These are phyloP conservation scores for Penicillium sp. DNA, from an alignment of 2,329 filamentous ascomycete species.

Conservation along the genomic window DNA sequence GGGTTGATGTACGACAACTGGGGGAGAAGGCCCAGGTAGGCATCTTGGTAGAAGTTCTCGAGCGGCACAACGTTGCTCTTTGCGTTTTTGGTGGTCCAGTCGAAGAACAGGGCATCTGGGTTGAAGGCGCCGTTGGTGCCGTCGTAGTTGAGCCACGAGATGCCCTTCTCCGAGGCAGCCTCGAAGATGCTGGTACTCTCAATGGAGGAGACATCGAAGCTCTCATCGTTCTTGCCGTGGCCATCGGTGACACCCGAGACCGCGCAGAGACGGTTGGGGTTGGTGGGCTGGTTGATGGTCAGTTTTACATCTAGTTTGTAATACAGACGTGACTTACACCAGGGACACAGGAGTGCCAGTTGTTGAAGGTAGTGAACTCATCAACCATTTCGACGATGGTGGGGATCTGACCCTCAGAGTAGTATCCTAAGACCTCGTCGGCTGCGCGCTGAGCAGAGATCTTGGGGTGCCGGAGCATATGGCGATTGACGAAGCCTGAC, in stretches of 20 bases:
- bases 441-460: constrained; percentile 28
- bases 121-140: constrained; percentile 28
- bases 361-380: constrained; percentile 42
- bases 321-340: constrained; percentile 30
- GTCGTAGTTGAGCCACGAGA: constrained; percentile 33
- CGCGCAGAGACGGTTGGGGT: constrained; percentile 40
- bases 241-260: constrained; percentile 26
- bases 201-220: constrained; percentile 27
- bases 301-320: not conserved
- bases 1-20: constrained; percentile 35
- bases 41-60: constrained; percentile 33
- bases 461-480: constrained; percentile 29
- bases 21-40: constrained; percentile 28
- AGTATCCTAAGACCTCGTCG: constrained; percentile 43
- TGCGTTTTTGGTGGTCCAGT: constrained; percentile 27
- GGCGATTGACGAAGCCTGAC: constrained; percentile 38
- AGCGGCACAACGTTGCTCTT: constrained; percentile 26
- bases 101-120: constrained; percentile 28
- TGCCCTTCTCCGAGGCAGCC: constrained; percentile 24
- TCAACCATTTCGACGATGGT: constrained; percentile 38
- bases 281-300: constrained; percentile 33
- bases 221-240: constrained; percentile 27
- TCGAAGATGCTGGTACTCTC: constrained; percentile 39
- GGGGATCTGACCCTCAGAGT: constrained; percentile 40
- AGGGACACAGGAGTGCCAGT: constrained; percentile 42